Conservation (phyloP, 495 filamentous ascomycete genomes). For the Neurospora sp. region DNA sequence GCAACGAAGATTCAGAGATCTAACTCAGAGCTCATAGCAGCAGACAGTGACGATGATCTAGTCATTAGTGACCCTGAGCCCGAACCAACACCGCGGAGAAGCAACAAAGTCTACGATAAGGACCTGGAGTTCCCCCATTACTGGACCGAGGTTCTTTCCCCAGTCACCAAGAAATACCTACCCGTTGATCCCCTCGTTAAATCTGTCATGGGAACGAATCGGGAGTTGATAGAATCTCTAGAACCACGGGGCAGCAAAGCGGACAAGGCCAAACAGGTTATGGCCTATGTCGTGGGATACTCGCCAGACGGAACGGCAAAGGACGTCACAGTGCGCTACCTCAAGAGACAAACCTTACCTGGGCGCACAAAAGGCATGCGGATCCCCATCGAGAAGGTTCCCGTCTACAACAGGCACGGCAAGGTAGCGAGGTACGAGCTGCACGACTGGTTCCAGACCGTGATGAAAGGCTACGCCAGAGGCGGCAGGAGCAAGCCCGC, state of each 20-base stretch:
- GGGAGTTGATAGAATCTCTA: slow-evolving; percentile 63
- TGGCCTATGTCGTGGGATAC: slow-evolving; percentile 84
- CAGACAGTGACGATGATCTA: slow-evolving; percentile 32
- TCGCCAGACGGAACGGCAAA: slow-evolving; percentile 82
- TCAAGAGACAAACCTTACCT: slow-evolving; percentile 72
- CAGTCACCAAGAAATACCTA: slow-evolving; percentile 64
- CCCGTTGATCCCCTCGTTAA: slow-evolving; percentile 67
- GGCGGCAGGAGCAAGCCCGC: slow-evolving; percentile 34
- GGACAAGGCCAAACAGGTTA: slow-evolving; percentile 77
- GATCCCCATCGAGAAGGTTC: slow-evolving; percentile 64
- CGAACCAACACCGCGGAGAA: slow-evolving; percentile 8
- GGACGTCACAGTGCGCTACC: slow-evolving; percentile 88
- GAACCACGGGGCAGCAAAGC: slow-evolving; percentile 75
- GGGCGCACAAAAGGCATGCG: slow-evolving; percentile 85
- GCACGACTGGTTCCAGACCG: slow-evolving; percentile 76
- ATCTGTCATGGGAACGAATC: slow-evolving; percentile 53
- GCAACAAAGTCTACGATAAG: slow-evolving; percentile 41
- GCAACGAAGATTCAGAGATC: slow-evolving; percentile 3
- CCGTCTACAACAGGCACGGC: slow-evolving; percentile 60
- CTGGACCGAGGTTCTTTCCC: slow-evolving; percentile 84
- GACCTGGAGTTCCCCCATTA: slow-evolving; percentile 80
- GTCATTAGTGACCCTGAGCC: slow-evolving; percentile 24
- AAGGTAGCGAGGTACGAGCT: slow-evolving; percentile 61
- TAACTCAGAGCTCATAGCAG: slow-evolving; percentile 29
- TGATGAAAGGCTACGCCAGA: slow-evolving; percentile 65